A percentile compares a stretch with the other conserved stretches of the same genome.
Evolutionary conservation across 768 basidiomycete genomes (phyloP).

Genomic region (Chalciporus pseudorubinellus): DNA sequence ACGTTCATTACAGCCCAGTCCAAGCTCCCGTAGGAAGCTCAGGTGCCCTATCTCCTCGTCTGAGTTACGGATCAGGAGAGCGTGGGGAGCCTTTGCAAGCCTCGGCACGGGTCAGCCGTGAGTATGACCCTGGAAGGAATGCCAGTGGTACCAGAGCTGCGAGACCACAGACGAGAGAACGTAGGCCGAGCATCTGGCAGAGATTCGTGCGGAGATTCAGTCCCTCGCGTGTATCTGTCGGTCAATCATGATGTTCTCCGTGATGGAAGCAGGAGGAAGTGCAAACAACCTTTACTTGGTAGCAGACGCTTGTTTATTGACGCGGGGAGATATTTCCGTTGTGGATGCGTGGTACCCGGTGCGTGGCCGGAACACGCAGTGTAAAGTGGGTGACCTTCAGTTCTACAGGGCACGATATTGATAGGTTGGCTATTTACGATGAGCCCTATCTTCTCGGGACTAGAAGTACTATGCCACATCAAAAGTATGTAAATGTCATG

Average conservation of each 20-base stretch:
- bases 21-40: background rate
- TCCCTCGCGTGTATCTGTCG: slow-evolving; percentile 18
- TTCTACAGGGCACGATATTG: background rate
- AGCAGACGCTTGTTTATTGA: background rate
- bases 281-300: background rate
- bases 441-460: background rate
- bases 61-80: slow-evolving; percentile 6
- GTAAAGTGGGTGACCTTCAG: background rate
- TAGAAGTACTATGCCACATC: background rate
- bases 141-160: background rate
- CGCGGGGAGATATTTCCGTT: background rate
- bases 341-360: background rate
- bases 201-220: slow-evolving; percentile 26
- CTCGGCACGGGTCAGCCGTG: slow-evolving; percentile 2
- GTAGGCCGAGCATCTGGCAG: slow-evolving; percentile 25
- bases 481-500: background rate
- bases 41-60: background rate
- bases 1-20: slow-evolving; percentile 1
- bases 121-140: background rate
- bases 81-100: slow-evolving; percentile 4
- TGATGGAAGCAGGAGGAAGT: background rate
- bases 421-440: background rate
- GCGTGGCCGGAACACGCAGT: background rate
- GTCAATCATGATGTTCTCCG: slow-evolving; percentile 16
- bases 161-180: slow-evolving; percentile 12